Percentiles rank a stretch among this genome's conserved stretches.
These are phyloP conservation scores for Viridothelium virens DNA, from an alignment of 495 filamentous ascomycete genomes.

Conservation along the genomic window DNA sequence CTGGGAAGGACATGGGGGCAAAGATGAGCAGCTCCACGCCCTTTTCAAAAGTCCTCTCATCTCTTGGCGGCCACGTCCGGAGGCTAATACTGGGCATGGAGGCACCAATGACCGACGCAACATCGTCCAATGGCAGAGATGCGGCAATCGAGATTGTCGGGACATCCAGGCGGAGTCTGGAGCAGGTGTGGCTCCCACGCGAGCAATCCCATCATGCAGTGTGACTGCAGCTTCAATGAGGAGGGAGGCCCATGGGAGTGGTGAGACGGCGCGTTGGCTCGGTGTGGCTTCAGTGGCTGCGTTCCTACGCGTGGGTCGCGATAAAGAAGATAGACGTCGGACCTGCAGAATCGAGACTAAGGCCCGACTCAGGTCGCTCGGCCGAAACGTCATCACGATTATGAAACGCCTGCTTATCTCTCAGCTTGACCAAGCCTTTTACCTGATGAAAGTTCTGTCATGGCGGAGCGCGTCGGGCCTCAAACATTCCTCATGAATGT, in stretches of 20 bases:
- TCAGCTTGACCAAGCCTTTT: constrained; percentile 10
- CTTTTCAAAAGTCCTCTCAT: not conserved
- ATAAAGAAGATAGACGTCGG: not conserved
- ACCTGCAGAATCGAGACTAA: constrained; percentile 7
- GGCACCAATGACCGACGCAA: not conserved
- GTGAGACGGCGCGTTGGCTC: too few relatives aligned
- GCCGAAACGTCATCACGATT: not conserved
- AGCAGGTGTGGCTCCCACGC: not conserved
- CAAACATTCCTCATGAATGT: not conserved
- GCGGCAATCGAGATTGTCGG: not conserved
- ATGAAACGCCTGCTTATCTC: not conserved
- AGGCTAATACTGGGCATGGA: not conserved
- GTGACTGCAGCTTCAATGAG: too few relatives aligned
- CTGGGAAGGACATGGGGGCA: not conserved
- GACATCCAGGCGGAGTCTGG: not conserved
- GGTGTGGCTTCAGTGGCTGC: not conserved
- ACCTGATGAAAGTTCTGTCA: not conserved
- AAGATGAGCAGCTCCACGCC: not conserved
- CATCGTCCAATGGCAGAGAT: not conserved
- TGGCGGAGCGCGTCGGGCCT: not conserved
- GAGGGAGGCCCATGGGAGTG: too few relatives aligned
- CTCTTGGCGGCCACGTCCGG: not conserved
- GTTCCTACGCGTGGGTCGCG: not conserved
- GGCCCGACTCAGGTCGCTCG: not conserved
- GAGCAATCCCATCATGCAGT: too few relatives aligned